phyloP scores from a whole-genome alignment of 176 grass and related monocot species.

The Paspalum vaginatum region DNA sequence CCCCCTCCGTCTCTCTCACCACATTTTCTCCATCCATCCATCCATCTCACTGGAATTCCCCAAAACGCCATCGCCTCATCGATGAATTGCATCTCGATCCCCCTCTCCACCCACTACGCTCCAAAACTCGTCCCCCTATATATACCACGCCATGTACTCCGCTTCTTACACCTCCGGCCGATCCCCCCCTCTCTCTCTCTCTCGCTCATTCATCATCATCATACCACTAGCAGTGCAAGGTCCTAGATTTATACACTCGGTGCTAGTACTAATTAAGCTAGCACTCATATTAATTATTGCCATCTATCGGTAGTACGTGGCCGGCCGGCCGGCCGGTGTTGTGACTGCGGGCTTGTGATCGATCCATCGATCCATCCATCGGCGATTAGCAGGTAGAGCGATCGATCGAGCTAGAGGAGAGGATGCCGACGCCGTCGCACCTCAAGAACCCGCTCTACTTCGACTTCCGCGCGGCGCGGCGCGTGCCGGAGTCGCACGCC shows the following conservation, averaged over 20 bases:
- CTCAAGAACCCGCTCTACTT: constrained; percentile 54
- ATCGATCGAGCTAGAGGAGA: neutral
- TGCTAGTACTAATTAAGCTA: neutral
- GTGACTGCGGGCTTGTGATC: neutral
- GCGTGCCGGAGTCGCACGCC: constrained; percentile 83
- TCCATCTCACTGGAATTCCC: neutral
- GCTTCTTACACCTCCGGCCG: constrained; percentile 48
- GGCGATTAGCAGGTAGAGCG: neutral
- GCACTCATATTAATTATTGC: too few species aligned
- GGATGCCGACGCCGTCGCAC: constrained; percentile 63
- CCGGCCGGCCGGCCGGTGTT: neutral
- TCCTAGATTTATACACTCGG: constrained; percentile 35
- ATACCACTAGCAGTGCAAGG: constrained; percentile 31
- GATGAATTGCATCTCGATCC: neutral
- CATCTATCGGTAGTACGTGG: too few species aligned
- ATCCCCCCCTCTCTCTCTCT: neutral
- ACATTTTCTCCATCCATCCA: neutral
- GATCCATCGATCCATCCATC: too few species aligned
- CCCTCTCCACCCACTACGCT: constrained; percentile 17
- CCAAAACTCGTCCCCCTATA: constrained; percentile 53
- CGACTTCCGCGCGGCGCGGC: constrained; percentile 46
- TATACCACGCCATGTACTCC: constrained; percentile 40
- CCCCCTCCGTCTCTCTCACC: neutral
- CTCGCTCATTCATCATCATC: neutral
- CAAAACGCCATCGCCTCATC: neutral